Evolutionary conservation across 2,329 filamentous ascomycete genomes (phyloP).

Genomic region (Corynespora cassiicola): DNA sequence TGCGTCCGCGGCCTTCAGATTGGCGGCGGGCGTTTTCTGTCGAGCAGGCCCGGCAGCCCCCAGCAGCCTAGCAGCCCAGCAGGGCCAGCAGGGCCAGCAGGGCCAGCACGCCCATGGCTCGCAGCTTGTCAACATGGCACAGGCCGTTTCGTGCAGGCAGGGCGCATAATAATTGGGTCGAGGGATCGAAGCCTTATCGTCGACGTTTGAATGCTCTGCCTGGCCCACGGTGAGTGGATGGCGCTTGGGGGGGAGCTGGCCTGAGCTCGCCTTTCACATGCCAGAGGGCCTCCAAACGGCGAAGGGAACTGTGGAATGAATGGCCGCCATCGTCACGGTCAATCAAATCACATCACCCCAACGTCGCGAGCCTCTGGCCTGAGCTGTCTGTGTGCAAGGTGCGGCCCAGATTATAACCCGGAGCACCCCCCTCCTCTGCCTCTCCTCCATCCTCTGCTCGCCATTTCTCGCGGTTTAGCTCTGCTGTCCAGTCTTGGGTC

Average conservation of each 20-base stretch:
- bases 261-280: slow-evolving; percentile 25
- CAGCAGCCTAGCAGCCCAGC: neutral
- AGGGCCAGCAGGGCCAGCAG: neutral
- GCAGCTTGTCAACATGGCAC: slow-evolving; percentile 10
- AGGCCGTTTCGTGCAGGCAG: slow-evolving; percentile 8
- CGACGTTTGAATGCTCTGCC: slow-evolving; percentile 6
- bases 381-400: neutral
- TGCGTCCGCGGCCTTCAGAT: slow-evolving; percentile 3
- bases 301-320: slow-evolving; percentile 2
- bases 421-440: slow-evolving; percentile 1
- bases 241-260: too few relatives aligned
- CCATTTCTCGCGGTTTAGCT: too few relatives aligned
- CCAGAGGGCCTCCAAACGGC: neutral
- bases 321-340: neutral
- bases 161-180: slow-evolving; percentile 8
- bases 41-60: neutral
- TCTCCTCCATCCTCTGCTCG: slow-evolving; percentile 1
- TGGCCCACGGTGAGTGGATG: too few relatives aligned
- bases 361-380: slow-evolving; percentile 1
- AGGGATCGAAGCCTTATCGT: slow-evolving; percentile 17
- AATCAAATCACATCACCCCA: slow-evolving; percentile 10
- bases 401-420: slow-evolving; percentile 4
- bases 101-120: neutral
- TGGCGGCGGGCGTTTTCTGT: neutral
- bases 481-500: too few relatives aligned